phyloP scores from a whole-genome alignment of 2,329 filamentous ascomycete species.

The Calonectria multiphialidica region DNA sequence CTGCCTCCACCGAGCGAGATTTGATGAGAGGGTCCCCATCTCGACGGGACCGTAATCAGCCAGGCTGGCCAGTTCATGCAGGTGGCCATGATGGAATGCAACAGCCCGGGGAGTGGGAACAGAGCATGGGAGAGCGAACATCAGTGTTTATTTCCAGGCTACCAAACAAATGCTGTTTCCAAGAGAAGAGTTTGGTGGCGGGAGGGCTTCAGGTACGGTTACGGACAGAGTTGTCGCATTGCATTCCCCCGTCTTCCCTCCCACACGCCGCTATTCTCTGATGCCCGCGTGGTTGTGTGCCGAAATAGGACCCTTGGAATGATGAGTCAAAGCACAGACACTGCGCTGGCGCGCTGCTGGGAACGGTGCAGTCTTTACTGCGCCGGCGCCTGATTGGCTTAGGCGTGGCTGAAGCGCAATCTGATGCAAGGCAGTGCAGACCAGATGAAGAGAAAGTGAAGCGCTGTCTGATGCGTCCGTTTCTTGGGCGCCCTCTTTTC shows the following conservation, averaged over 20 bases:
- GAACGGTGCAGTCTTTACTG: background rate
- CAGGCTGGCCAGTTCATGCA: conserved; percentile 29
- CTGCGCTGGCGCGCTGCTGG: background rate
- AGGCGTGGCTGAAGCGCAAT: background rate
- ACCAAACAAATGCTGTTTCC: background rate
- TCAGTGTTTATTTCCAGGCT: background rate
- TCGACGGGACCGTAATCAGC: conserved; percentile 6
- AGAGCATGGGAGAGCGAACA: conserved; percentile 6
- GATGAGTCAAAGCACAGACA: background rate
- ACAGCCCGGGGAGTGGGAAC: background rate
- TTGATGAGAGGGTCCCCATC: conserved; percentile 10
- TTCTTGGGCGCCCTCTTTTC: background rate
- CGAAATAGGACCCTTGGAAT: conserved; percentile 9
- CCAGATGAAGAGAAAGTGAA: background rate
- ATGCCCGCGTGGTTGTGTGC: background rate
- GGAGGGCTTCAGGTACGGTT: background rate
- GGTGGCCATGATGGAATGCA: conserved; percentile 3
- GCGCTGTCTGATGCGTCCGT: background rate
- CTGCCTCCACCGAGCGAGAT: conserved; percentile 3
- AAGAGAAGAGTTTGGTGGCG: conserved; percentile 1
- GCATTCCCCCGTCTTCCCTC: background rate
- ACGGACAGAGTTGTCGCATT: background rate
- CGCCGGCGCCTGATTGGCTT: background rate
- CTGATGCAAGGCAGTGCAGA: background rate
- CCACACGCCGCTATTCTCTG: background rate